These are phyloP conservation scores for Mycena olivaceomarginata DNA, from an alignment of 768 basidiomycete species.

Conservation along the genomic window DNA sequence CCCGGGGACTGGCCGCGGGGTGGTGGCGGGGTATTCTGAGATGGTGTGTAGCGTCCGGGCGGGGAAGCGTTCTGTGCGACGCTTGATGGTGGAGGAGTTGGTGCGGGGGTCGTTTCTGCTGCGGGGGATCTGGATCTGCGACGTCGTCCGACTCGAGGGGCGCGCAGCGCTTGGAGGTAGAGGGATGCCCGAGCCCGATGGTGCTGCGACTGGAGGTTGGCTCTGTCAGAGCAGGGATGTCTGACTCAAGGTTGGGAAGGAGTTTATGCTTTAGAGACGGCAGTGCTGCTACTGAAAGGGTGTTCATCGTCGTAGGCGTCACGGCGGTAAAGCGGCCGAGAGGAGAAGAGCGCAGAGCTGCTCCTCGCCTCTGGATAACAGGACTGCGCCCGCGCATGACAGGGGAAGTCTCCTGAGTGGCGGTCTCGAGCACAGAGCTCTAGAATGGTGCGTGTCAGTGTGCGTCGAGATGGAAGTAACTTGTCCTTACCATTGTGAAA, in stretches of 20 bases:
- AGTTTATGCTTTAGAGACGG: neutral
- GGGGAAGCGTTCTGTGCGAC: conserved; percentile 20
- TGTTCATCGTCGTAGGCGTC: neutral
- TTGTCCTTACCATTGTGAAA: conserved; percentile 14
- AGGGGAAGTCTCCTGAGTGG: conserved; percentile 10
- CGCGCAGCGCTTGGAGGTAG: conserved; percentile 11
- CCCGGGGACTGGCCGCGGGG: conserved; percentile 2
- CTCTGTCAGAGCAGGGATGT: neutral
- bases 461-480: neutral
- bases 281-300: neutral
- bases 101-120: conserved; percentile 7
- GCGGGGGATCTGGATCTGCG: neutral
- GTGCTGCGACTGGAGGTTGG: neutral
- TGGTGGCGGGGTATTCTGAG: neutral
- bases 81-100: conserved; percentile 27
- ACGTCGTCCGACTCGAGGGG: conserved; percentile 3
- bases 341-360: neutral
- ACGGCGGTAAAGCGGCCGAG: neutral
- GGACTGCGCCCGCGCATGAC: too few species aligned
- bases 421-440: conserved; percentile 4
- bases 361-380: neutral
- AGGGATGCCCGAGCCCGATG: conserved; percentile 35
- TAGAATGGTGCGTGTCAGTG: neutral
- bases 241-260: neutral
- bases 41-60: neutral